Evolutionary conservation across 2,329 filamentous ascomycete genomes (phyloP), one percentile per base, ranked within the genome.

Genomic region (Tolypocladium ophioglossoides): DNA sequence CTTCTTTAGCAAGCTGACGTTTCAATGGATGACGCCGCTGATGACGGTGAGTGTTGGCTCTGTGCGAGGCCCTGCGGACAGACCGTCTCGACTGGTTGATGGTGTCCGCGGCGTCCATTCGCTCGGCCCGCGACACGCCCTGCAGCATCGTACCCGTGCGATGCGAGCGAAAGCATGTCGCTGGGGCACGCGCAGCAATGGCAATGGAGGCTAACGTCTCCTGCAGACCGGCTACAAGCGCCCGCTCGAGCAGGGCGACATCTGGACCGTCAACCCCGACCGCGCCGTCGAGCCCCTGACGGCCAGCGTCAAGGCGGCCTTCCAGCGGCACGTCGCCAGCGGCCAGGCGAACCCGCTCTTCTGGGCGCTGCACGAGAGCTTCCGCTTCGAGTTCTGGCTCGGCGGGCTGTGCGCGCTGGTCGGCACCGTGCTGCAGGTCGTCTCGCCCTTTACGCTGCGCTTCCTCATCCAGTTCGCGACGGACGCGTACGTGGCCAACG

Each of bases 21-120:
- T 96, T 66, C 83, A 90, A 67, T 97, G 92, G 92, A 92, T 96
- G 78, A 83, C 84, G 0, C 85, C 89, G 1, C 66, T 97, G 54
- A 97, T 97, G 91, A 78, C 72, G 58, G 85, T 86, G 69, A 72
- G 80, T 74, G 27, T 12, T 32, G 22, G 39, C 39, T 22, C 16
- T 11, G 11, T 8, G 3, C 6, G 27, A 6, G 6, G 27, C 3
- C 6, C 27, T 27, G 27, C n/a, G n/a, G n/a, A n/a, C n/a, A n/a
- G n/a, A 27, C 50, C 39, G 22, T n/a, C 7, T 51, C 32, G 9
- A 34, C 40, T 20, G 35, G 52, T 46, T n/a, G n/a, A n/a, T n/a
- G n/a, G n/a, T n/a, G n/a, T n/a, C n/a, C n/a, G n/a, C n/a, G n/a
- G n/a, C n/a, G n/a, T n/a, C n/a, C n/a, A n/a, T n/a, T n/a, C n/a